Evolutionary conservation across 1,284 basidiomycete genomes (phyloP).

Genomic region (Sphagnurus paluster): DNA sequence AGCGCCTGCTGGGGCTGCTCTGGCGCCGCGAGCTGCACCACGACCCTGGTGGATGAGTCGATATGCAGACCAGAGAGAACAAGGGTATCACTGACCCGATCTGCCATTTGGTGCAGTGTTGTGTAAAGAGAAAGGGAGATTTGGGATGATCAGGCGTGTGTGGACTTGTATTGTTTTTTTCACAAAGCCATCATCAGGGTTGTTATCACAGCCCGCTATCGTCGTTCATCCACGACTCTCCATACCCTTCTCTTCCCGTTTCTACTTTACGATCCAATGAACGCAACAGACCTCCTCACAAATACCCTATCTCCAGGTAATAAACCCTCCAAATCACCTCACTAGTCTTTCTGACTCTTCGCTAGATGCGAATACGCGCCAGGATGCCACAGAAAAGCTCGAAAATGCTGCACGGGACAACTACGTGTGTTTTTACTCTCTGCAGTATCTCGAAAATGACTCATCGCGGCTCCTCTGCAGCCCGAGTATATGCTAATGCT

Average conservation of each 20-base stretch:
- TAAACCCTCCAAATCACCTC: constrained; percentile 20
- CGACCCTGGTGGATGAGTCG: constrained; percentile 48
- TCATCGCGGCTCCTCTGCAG: constrained; percentile 43
- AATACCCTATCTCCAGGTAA: constrained; percentile 88
- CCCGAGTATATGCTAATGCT: constrained; percentile 90
- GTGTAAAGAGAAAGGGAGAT: constrained; percentile 9
- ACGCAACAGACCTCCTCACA: constrained; percentile 84
- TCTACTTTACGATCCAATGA: constrained; percentile 58
- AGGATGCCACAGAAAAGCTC: constrained; percentile 85
- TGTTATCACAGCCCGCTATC: constrained; percentile 13
- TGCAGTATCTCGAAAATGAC: constrained; percentile 6
- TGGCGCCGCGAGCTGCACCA: constrained; percentile 47
- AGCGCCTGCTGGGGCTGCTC: constrained; percentile 36
- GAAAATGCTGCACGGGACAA: constrained; percentile 83
- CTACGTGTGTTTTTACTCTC: constrained; percentile 57
- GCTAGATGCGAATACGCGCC: constrained; percentile 81
- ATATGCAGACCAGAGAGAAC: constrained; percentile 27
- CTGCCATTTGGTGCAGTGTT: constrained; percentile 47
- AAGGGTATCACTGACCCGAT: constrained; percentile 48
- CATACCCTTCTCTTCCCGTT: constrained; percentile 10
- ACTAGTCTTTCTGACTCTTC: constrained; percentile 18
- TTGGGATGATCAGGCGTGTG: not conserved
- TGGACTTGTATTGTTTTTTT: constrained; percentile 11
- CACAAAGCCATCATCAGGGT: constrained; percentile 3
- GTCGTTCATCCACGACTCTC: constrained; percentile 19